phyloP scores from a whole-genome alignment of 306 rosid genomes.

The Senna tora region DNA sequence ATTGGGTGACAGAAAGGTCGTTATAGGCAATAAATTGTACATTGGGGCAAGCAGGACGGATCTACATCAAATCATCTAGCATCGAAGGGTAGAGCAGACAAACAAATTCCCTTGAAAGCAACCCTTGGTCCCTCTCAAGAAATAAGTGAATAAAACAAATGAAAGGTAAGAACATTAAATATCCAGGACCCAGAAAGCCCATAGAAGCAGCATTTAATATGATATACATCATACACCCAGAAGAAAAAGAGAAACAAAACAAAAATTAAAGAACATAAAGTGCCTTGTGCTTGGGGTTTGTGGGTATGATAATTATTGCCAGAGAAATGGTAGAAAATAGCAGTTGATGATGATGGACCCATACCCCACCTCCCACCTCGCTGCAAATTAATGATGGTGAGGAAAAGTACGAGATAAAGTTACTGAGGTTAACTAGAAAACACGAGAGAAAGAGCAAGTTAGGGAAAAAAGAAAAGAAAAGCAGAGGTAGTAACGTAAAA shows the following conservation, averaged over 20 bases:
- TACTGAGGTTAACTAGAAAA: not conserved
- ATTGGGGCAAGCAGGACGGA: conserved; percentile 2
- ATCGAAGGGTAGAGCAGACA: conserved; percentile 12
- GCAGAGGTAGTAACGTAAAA: not conserved
- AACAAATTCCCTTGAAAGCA: conserved; percentile 8
- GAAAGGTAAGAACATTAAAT: not conserved
- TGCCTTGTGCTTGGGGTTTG: conserved; percentile 6
- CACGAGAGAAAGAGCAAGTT: not conserved
- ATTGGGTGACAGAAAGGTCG: conserved; percentile 8
- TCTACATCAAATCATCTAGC: conserved; percentile 5
- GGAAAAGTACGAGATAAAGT: not conserved
- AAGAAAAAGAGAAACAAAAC: not conserved
- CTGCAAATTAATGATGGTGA: conserved; percentile 13
- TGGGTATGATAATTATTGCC: not conserved
- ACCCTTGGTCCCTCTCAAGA: conserved; percentile 17
- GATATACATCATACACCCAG: not conserved
- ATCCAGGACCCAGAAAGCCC: not conserved
- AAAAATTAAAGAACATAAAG: not conserved
- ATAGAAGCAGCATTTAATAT: conserved; percentile 3
- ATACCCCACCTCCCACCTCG: conserved; percentile 12
- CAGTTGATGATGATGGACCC: not conserved
- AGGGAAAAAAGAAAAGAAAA: not conserved
- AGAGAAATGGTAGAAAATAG: conserved; percentile 6
- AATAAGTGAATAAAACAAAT: conserved; percentile 10
- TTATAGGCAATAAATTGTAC: not conserved